A percentile compares a stretch with the other conserved stretches of the same genome.
Evolutionary conservation across 306 rosid genomes (phyloP).

Genomic region (Rosa rugosa): DNA sequence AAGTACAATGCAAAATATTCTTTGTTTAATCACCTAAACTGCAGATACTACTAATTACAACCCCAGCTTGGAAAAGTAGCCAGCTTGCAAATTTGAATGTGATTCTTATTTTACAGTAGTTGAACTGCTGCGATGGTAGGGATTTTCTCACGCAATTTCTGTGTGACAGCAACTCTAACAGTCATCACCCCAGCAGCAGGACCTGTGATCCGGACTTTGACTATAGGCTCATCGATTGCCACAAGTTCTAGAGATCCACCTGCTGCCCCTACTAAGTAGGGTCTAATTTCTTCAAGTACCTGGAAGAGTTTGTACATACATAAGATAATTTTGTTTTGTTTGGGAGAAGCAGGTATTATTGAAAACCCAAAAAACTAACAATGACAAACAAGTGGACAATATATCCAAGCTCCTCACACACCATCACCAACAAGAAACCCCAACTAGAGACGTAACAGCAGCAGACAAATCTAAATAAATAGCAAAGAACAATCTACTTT

Average conservation of each 20-base stretch:
- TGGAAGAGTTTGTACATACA: conserved; percentile 26
- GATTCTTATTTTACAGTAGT: conserved; percentile 43
- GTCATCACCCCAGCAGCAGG: conserved; percentile 58
- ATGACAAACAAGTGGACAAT: neutral
- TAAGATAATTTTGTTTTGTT: neutral
- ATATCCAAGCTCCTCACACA: neutral
- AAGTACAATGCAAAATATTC: neutral
- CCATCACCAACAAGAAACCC: neutral
- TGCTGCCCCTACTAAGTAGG: conserved; percentile 83
- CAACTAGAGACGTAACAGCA: neutral
- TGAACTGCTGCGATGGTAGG: conserved; percentile 86
- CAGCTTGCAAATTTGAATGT: neutral
- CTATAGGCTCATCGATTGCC: conserved; percentile 87
- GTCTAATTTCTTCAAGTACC: conserved; percentile 97
- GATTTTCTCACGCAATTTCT: conserved; percentile 89
- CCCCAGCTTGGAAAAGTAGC: conserved; percentile 2
- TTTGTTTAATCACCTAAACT: neutral
- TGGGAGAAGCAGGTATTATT: neutral
- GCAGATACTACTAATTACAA: neutral
- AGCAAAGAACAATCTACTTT: neutral
- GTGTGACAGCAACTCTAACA: conserved; percentile 95
- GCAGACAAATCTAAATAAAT: neutral
- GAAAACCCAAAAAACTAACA: neutral
- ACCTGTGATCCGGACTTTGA: conserved; percentile 41
- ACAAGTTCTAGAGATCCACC: conserved; percentile 87